Percentiles rank a stretch among this genome's conserved stretches.
phyloP scores from a whole-genome alignment of 805 yeast species.

The Saccharomyces kudriavzevii region DNA sequence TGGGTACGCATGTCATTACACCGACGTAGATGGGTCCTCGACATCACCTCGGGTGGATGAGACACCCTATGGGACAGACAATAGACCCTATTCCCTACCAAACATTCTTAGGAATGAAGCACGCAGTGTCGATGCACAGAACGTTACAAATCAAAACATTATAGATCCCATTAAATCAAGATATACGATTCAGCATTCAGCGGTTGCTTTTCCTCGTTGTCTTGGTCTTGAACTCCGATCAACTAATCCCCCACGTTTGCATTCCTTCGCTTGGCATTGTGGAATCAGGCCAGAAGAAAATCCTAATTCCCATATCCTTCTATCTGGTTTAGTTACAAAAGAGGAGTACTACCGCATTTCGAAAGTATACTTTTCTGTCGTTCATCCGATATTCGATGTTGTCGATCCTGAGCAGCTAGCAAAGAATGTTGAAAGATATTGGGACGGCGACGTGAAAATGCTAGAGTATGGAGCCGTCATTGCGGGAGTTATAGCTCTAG shows the following conservation, averaged over 20 bases:
- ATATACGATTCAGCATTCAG: conserved; percentile 6
- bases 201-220: conserved; percentile 9
- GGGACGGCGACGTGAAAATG: conserved; percentile 1
- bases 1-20: conserved; percentile 1
- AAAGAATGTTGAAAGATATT: conserved; percentile 2
- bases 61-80: not conserved
- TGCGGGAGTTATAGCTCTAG: conserved; percentile 7
- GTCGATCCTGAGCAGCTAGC: conserved; percentile 2
- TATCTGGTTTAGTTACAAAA: conserved; percentile 3
- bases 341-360: conserved; percentile 3
- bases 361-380: conserved; percentile 3
- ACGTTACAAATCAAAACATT: not conserved
- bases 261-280: conserved; percentile 11
- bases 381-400: conserved; percentile 8
- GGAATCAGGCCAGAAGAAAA: conserved; percentile 9
- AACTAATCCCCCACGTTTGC: conserved; percentile 10
- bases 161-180: conserved; percentile 3
- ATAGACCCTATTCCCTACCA: not conserved
- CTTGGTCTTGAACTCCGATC: conserved; percentile 10
- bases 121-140: not conserved
- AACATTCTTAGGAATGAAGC: not conserved
- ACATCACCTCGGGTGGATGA: not conserved
- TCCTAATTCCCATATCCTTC: not conserved
- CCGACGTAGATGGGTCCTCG: not conserved
- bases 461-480: conserved; percentile 8